Evolutionary conservation across 345 rosid genomes (phyloP).

Genomic region (Dipteronia dyeriana): DNA sequence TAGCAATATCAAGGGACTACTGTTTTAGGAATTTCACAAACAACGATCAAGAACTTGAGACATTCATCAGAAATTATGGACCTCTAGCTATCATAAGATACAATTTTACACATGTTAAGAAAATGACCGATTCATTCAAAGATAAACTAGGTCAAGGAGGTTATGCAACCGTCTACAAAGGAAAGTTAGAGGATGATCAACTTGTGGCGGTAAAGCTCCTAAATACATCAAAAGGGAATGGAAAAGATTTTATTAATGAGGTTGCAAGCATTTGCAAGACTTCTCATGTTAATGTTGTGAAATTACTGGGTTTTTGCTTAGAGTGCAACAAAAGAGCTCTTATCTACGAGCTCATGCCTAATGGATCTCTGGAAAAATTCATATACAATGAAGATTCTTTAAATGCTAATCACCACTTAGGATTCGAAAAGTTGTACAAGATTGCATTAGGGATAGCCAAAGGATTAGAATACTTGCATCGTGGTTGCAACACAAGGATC

Average conservation of each 20-base stretch:
- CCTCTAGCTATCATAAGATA: slow-evolving; percentile 25
- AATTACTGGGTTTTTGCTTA: slow-evolving; percentile 20
- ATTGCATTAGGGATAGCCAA: slow-evolving; percentile 35
- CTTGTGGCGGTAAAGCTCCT: slow-evolving; percentile 43
- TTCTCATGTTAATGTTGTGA: slow-evolving; percentile 47
- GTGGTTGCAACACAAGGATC: slow-evolving; percentile 40
- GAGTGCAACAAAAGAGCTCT: slow-evolving; percentile 31
- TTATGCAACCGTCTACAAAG: slow-evolving; percentile 24
- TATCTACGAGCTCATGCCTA: slow-evolving; percentile 43
- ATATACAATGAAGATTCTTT: slow-evolving; percentile 7
- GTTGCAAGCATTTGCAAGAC: slow-evolving; percentile 47
- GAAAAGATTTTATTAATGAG: slow-evolving; percentile 48
- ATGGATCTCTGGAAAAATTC: slow-evolving; percentile 39
- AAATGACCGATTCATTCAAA: slow-evolving; percentile 32
- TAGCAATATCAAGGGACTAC: background rate
- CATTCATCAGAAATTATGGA: slow-evolving; percentile 19
- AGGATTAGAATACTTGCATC: slow-evolving; percentile 50
- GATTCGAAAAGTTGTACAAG: slow-evolving; percentile 25
- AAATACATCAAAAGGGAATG: slow-evolving; percentile 34
- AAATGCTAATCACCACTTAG: background rate
- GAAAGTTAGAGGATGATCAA: slow-evolving; percentile 27
- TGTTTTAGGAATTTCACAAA: background rate
- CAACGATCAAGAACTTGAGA: slow-evolving; percentile 8
- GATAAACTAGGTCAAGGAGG: slow-evolving; percentile 42
- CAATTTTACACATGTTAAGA: slow-evolving; percentile 29